phyloP scores from a whole-genome alignment of 208 protist species.

The Tritrichomonas musculus region DNA sequence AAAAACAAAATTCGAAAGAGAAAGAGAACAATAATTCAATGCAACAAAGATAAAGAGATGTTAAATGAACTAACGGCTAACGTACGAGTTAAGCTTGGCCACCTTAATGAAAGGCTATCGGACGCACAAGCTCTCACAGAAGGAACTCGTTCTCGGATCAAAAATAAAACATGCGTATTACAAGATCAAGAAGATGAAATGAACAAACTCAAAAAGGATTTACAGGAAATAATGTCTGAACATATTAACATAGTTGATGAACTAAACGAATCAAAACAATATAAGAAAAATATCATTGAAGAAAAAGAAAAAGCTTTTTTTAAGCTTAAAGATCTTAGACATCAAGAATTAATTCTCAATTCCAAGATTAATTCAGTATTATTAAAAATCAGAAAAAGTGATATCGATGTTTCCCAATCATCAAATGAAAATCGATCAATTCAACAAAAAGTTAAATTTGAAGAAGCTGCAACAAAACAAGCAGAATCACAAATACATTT shows the following conservation, averaged over 20 bases:
- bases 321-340: too few species aligned
- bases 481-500: conserved; percentile 57
- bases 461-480: conserved; percentile 38
- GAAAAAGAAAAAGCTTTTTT: too few species aligned
- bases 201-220: not conserved
- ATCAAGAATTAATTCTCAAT: too few species aligned
- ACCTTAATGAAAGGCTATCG: not conserved
- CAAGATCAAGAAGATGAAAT: not conserved
- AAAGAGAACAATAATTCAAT: not conserved
- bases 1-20: not conserved
- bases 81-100: not conserved
- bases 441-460: not conserved
- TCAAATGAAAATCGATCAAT: too few species aligned
- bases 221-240: not conserved
- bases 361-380: too few species aligned
- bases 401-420: too few species aligned
- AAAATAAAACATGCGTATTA: not conserved
- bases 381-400: too few species aligned
- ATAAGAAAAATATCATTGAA: not conserved
- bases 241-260: not conserved
- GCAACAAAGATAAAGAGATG: not conserved
- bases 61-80: not conserved
- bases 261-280: not conserved
- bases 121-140: not conserved
- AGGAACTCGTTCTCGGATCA: not conserved